Evolutionary conservation across 345 rosid genomes (phyloP).

Genomic region (Mallotus nudiflorus): DNA sequence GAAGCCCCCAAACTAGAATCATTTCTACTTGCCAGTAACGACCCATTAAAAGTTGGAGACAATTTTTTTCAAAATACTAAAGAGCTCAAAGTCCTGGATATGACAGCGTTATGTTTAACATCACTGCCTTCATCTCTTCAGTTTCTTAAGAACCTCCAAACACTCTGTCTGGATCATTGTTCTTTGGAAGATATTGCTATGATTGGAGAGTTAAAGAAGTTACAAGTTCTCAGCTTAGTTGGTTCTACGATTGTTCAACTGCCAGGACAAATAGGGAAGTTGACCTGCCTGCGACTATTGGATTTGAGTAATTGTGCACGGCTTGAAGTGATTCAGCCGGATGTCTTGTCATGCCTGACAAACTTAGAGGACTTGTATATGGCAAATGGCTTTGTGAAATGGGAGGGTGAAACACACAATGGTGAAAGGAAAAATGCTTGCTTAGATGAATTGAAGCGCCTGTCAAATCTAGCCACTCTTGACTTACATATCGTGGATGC

Average conservation of each 20-base stretch:
- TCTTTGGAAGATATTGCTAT: not conserved
- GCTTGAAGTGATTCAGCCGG: conserved; percentile 23
- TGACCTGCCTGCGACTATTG: conserved; percentile 18
- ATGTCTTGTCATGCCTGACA: conserved; percentile 15
- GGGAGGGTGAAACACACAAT: conserved; percentile 16
- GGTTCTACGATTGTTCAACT: conserved; percentile 12
- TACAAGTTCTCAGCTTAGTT: conserved; percentile 17
- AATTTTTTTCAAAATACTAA: conserved; percentile 15
- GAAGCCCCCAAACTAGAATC: conserved; percentile 20
- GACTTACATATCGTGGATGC: too few relatives aligned
- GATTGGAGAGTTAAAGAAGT: conserved; percentile 17
- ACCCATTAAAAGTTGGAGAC: not conserved
- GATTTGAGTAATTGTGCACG: conserved; percentile 17
- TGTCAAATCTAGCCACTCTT: conserved; percentile 14
- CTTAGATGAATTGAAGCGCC: conserved; percentile 18
- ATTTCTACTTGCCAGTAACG: not conserved
- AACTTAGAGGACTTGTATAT: conserved; percentile 30
- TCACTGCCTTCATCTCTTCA: conserved; percentile 8
- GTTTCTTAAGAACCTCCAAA: conserved; percentile 1
- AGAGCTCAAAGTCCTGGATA: conserved; percentile 29
- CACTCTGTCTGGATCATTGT: conserved; percentile 13
- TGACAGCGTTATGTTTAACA: not conserved
- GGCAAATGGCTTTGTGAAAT: conserved; percentile 8
- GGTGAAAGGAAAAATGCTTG: conserved; percentile 10
- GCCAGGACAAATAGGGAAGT: conserved; percentile 13